Percentiles rank a stretch among this genome's conserved stretches.
These are phyloP conservation scores for Talaromyces atroroseus DNA, from an alignment of 2,329 filamentous ascomycete genomes.

Conservation along the genomic window DNA sequence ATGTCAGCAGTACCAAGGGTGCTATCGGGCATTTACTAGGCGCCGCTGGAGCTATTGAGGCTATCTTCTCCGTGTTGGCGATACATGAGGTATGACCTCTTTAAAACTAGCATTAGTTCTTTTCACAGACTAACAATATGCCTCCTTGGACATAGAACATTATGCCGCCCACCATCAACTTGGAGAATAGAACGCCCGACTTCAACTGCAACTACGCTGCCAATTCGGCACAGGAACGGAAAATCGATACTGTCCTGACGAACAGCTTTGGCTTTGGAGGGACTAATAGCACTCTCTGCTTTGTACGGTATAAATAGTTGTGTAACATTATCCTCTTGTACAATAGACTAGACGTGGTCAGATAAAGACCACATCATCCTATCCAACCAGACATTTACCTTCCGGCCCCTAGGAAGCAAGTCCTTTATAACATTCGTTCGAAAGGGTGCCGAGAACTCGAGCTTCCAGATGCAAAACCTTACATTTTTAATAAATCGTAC, in stretches of 20 bases:
- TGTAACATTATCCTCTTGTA: constrained; percentile 6
- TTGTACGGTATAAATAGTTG: constrained; percentile 38
- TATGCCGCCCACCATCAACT: constrained; percentile 81
- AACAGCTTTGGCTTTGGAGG: constrained; percentile 99
- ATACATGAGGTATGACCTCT: constrained; percentile 60
- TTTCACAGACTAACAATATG: neutral
- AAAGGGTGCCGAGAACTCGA: too few species aligned
- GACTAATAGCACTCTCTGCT: constrained; percentile 86
- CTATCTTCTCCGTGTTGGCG: constrained; percentile 75
- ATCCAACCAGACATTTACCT: too few species aligned
- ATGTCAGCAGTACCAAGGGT: constrained; percentile 90
- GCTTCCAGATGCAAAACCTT: too few species aligned
- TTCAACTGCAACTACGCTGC: constrained; percentile 85
- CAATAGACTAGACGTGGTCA: constrained; percentile 1
- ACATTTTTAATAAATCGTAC: too few species aligned
- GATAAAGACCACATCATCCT: neutral
- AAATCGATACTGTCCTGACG: constrained; percentile 70
- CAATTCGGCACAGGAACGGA: constrained; percentile 61
- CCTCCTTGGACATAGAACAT: constrained; percentile 52
- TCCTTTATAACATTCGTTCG: too few species aligned
- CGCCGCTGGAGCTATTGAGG: constrained; percentile 84
- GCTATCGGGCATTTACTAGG: constrained; percentile 87
- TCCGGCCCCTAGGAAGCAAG: too few species aligned
- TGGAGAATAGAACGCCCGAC: constrained; percentile 59
- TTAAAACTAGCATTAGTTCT: neutral